Base-by-base conservation (phyloP, 2,329 filamentous ascomycete genomes). In the Metarhizium guizhouense region DNA sequence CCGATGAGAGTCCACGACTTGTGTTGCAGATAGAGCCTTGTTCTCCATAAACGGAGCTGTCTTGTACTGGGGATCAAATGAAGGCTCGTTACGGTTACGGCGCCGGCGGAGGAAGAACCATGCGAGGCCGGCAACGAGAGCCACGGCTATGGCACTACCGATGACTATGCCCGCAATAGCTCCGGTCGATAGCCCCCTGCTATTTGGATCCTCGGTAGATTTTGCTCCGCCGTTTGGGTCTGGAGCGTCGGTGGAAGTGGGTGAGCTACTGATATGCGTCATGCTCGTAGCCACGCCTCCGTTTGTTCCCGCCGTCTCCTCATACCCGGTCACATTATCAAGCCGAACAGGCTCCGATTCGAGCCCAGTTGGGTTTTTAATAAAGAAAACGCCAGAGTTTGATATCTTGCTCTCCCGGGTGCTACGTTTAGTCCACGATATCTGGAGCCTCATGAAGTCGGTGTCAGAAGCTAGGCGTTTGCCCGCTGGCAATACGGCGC, bases 91-190 rank as follows among this genome's bases (percentile, higher is more conserved):
- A 54, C 55, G 63, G 7, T 30, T 48, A 42, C 66, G 66, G 49
- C 68, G 69, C 4, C 71, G 72, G 4, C 75, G 72, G 32, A 76
- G 61, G 52, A 78, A 63, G 60, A 76, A 74, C 70, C 72, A 81
- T 25, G 67, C 60, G 7, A 77, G 59, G 3, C 62, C 67, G 5
- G 63, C 57, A 48, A 79, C 54, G 14, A 72, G 62, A 6, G 80
- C 63, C 13, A 69, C 70, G 6, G 67, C 68, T 4, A 74, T 57
- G 10, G 65, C 67, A 47, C 67, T 67, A 6, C 70, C 77, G 2
- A 79, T 68, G 32, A 70, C 76, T 40, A 80, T 78, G 47, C 78
- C 77, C 18, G 71, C 73, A 40, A 74, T 75, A 54, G 75, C 75
- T 29, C 75, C 77, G 0, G 64, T 67, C 3, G 70, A 65, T 3